Base-by-base conservation (phyloP, 1,139 yeast genomes). In the Kurtzmaniella quercitrusa region DNA sequence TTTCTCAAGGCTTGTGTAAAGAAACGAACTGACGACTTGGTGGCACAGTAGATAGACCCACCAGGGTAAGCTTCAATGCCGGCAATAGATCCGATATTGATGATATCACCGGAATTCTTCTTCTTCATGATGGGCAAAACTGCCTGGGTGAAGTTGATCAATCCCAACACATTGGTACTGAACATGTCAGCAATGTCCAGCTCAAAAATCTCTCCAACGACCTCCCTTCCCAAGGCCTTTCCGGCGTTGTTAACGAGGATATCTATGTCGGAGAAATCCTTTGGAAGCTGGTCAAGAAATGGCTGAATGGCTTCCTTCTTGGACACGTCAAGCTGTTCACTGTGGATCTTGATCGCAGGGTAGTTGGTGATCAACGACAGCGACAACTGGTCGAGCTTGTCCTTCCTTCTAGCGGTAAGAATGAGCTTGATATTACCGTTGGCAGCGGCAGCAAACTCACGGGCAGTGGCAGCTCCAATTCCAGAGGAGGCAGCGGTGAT, bases 221-320 rank as follows among this genome's bases (percentile, higher is more conserved):
- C 59, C 27, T 78, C 90, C 40, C 66, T 66, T 21, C 95, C 95
- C 41, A 79, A 67, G 1, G 93, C 95, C 63, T 83, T 77, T 36
- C 95, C 95, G 7, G 95, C 94, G 59, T 87, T 88, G 69, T 88
- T 88, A 48, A 88, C 68, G 46, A 88, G 70, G 33, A 88, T 77
- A 59, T 82, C 88, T 48, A 81, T 73, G 49, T 77, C 80, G 38
- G 72, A 61, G 55, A 79, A 81, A 33, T 77, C 85, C 27, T 52
- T 52, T 6, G 87, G 88, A 41, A 81, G 59, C 14, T 51, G 51
- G 3, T 64, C 61, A 41, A 87, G 65, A 54, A 81, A 82, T 39
- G 76, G 70, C 34, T 70, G 65, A 50, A 86, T 78, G 33, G 75
- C 65, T 11, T 68, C 70, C 41, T 66, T 62, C 39, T 63, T 80